A percentile compares a stretch with the other conserved stretches of the same genome.
phyloP scores from a whole-genome alignment of 768 basidiomycete species.

The Mycena kentingensis region DNA sequence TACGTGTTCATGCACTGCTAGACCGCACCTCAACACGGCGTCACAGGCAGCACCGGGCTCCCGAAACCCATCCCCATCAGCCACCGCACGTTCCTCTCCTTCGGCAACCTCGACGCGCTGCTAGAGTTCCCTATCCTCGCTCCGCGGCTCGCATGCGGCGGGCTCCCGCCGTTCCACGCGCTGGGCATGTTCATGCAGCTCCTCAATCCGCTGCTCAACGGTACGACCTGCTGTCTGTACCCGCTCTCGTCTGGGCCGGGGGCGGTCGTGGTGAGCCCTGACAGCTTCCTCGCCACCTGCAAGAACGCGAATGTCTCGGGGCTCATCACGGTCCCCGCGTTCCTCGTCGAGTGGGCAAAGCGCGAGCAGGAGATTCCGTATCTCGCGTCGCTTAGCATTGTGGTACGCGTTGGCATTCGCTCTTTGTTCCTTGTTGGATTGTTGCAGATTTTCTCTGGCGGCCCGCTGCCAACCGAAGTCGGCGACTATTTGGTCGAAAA shows the following conservation, averaged over 20 bases:
- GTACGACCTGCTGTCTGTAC: constrained; percentile 31
- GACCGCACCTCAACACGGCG: neutral
- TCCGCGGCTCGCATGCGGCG: constrained; percentile 5
- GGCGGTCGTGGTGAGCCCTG: constrained; percentile 37
- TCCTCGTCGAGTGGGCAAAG: constrained; percentile 42
- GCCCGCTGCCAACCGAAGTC: constrained; percentile 36
- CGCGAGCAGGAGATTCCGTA: constrained; percentile 26
- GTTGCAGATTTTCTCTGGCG: constrained; percentile 36
- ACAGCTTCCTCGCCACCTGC: constrained; percentile 38
- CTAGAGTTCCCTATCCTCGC: neutral
- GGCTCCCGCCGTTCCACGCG: constrained; percentile 43
- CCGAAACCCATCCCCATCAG: constrained; percentile 16
- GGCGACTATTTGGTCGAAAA: constrained; percentile 36
- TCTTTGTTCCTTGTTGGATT: neutral
- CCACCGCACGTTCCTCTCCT: constrained; percentile 6
- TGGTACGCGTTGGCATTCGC: constrained; percentile 23
- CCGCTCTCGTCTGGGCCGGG: constrained; percentile 31
- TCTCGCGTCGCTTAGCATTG: constrained; percentile 23
- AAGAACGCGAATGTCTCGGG: constrained; percentile 27
- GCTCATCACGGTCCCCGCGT: constrained; percentile 38
- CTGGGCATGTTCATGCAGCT: constrained; percentile 35
- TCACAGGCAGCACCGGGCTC: constrained; percentile 16
- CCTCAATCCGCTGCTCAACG: constrained; percentile 28
- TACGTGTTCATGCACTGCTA: neutral
- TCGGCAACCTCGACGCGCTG: neutral